Base-by-base conservation (phyloP, 73 alveolate genomes). In the Paramecium sexaurelia region DNA sequence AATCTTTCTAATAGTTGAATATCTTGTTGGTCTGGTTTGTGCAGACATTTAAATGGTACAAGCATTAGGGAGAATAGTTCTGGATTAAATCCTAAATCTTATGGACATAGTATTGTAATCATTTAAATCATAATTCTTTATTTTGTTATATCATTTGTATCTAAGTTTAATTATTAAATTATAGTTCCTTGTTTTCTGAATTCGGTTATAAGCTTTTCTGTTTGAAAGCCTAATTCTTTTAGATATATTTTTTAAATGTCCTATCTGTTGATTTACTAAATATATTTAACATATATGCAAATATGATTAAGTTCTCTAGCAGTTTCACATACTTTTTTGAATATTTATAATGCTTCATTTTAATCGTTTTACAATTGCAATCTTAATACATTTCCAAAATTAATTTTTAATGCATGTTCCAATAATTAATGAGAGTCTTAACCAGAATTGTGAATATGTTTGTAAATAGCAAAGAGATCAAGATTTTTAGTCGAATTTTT, bases 21-120 rank as follows among this genome's bases (percentile, higher is more conserved):
- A 71, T 71, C 47, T 32, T 8, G 32, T 19, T 7, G 17, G 15
- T 71, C 56, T n/a, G 86, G 19, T 19, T 35, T 22, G 7, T 71
- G 32, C 10, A 71, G 43, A 71, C 55, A 27, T 40, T 71, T 71
- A 71, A 71, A 71, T 11, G 86, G 86, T 3, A 35, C 15, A 15
- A 71, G 17, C 86, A 71, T 71, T 71, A 71, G 35, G 3, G 55
- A 71, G 56, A 71, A 71, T 36, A 71, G 17, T 71, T 71, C 86
- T 15, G 86, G 86, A 33, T 71, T 71, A 17, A 71, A 71, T 7
- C 86, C 43, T 37, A 71, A 37, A 7, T 71, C 86, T 71, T 32
- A 27, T 33, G 86, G 86, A 71, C 86, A 71, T 36, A 71, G 29
- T 3, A n/a, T 71, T 27, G 32, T 32, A 15, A 71, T 71, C 86